Percentiles rank a stretch among this genome's conserved stretches.
These are phyloP conservation scores for Mrakiaceae sp. DNA, from an alignment of 1,284 basidiomycete species.

Conservation along the genomic window DNA sequence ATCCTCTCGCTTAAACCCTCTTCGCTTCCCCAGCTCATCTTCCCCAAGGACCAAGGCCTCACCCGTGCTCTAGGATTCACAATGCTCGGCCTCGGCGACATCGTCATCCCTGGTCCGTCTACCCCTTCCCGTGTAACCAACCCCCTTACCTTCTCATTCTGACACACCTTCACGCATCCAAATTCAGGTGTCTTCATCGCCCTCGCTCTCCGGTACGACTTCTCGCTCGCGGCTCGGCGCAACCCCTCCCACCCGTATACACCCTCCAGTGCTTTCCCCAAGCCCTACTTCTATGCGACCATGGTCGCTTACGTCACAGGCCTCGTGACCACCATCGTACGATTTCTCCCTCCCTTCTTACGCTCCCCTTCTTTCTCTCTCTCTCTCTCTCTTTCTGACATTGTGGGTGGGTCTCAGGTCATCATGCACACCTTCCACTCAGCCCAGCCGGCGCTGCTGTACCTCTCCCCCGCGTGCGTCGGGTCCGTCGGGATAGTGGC, in stretches of 20 bases:
- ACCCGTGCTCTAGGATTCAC: conserved; percentile 54
- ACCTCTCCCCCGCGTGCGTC: conserved; percentile 55
- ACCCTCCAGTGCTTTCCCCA: conserved; percentile 40
- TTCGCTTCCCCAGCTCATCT: conserved; percentile 43
- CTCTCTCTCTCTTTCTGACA: not conserved
- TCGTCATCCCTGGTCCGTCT: conserved; percentile 38
- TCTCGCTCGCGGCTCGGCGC: conserved; percentile 39
- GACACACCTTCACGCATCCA: conserved; percentile 42
- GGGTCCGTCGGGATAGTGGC: conserved; percentile 33
- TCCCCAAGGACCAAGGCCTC: conserved; percentile 58
- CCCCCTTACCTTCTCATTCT: not conserved
- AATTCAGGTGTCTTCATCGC: conserved; percentile 84
- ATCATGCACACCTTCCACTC: conserved; percentile 64
- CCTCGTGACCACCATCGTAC: conserved; percentile 59
- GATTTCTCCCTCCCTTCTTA: not conserved
- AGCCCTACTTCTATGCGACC: conserved; percentile 68
- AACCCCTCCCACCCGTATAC: conserved; percentile 23
- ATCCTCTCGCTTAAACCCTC: not conserved
- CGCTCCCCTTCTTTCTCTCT: not conserved
- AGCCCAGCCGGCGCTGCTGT: conserved; percentile 87
- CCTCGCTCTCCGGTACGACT: conserved; percentile 78
- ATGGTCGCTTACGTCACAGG: conserved; percentile 69
- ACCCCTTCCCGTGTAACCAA: no score
- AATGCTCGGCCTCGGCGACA: conserved; percentile 79
- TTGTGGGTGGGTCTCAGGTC: no score